Conservation (phyloP, 257 asterid species). For the Rauvolfia tetraphylla region DNA sequence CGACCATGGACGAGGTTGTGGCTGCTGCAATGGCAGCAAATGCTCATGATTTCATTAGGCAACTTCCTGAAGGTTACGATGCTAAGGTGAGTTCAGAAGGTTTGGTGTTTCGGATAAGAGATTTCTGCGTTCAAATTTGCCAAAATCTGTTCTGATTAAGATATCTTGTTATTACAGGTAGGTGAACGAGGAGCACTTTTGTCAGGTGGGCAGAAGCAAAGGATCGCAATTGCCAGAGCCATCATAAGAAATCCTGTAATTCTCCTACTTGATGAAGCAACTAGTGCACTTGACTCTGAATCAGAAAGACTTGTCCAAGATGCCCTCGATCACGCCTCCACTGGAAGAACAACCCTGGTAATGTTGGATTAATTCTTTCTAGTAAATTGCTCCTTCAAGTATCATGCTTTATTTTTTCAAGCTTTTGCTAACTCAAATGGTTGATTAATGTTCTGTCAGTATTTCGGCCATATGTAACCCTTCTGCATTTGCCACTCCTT, state of each 20-base stretch:
- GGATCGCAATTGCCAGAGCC: slow-evolving; percentile 91
- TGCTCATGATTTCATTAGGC: slow-evolving; percentile 76
- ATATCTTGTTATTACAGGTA: slow-evolving; percentile 30
- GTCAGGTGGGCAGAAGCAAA: slow-evolving; percentile 88
- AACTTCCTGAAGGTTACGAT: slow-evolving; percentile 77
- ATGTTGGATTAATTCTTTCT: neutral
- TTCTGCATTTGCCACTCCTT: neutral
- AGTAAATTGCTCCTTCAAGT: neutral
- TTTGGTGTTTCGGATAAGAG: neutral
- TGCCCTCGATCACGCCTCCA: slow-evolving; percentile 78
- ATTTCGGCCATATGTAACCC: too few species aligned
- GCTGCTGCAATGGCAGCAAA: slow-evolving; percentile 84
- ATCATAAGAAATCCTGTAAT: slow-evolving; percentile 63
- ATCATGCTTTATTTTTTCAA: neutral
- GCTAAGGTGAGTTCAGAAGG: slow-evolving; percentile 49
- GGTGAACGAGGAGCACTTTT: slow-evolving; percentile 83
- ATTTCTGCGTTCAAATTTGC: neutral
- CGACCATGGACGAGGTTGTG: slow-evolving; percentile 64
- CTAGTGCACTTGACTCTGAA: slow-evolving; percentile 90
- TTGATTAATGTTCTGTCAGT: neutral
- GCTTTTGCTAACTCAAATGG: neutral
- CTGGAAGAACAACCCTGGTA: slow-evolving; percentile 91
- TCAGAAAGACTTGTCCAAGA: slow-evolving; percentile 75
- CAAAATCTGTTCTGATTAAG: neutral
- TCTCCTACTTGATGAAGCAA: slow-evolving; percentile 90